A percentile compares a stretch with the other conserved stretches of the same genome.
These are phyloP conservation scores for Pleurotus salmoneostramineus DNA, from an alignment of 768 basidiomycete genomes.

Conservation along the genomic window DNA sequence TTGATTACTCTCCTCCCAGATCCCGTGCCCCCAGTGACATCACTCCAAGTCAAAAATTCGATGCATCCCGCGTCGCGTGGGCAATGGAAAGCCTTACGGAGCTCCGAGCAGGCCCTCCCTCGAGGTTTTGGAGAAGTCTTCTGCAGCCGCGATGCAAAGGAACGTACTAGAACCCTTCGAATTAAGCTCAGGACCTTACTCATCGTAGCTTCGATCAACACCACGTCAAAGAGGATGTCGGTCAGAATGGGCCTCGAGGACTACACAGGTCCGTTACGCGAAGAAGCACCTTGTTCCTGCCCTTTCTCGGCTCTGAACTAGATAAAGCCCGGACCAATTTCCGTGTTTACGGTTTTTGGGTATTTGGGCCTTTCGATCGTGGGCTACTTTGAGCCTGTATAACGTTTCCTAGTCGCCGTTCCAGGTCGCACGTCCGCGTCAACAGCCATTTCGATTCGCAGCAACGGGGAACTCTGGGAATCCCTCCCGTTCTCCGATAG, in stretches of 20 bases:
- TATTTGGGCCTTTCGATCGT: background rate
- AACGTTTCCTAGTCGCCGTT: background rate
- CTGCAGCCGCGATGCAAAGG: background rate
- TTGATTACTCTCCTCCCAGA: too few relatives aligned
- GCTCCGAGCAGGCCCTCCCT: background rate
- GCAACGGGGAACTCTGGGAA: too few relatives aligned
- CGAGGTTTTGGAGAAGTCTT: background rate
- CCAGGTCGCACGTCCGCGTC: background rate
- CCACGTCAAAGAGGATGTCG: background rate
- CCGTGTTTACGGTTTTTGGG: background rate
- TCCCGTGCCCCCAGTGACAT: too few relatives aligned
- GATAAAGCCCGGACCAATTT: background rate
- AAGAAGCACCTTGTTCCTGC: background rate
- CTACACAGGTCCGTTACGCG: background rate
- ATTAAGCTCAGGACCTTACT: background rate
- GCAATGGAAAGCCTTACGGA: background rate
- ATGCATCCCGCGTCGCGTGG: background rate
- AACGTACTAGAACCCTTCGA: background rate
- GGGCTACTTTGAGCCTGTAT: background rate
- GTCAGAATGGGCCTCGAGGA: background rate
- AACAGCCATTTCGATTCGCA: too few relatives aligned
- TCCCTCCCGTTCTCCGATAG: too few relatives aligned
- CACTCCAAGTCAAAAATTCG: too few relatives aligned
- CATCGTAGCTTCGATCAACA: background rate
- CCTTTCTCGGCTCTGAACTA: background rate